Evolutionary conservation across 495 filamentous ascomycete genomes (phyloP).

Genomic region (Haplographium delicatum): DNA sequence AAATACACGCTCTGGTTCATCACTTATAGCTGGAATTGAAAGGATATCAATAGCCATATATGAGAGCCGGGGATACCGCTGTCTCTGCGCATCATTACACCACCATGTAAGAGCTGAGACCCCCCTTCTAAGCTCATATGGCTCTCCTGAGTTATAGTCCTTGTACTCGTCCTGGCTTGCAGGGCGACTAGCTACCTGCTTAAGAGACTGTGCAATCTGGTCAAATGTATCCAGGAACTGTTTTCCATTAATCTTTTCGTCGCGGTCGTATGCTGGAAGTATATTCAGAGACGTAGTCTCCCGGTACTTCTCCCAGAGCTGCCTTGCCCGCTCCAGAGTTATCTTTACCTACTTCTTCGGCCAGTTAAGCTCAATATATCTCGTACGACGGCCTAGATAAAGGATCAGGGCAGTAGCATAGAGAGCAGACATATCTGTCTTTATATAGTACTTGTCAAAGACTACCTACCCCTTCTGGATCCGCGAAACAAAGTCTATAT

Average conservation of each 20-base stretch:
- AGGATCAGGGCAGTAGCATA: background rate
- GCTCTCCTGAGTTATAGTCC: background rate
- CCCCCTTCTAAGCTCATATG: background rate
- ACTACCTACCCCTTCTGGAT: background rate
- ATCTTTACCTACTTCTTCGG: background rate
- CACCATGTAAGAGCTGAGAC: background rate
- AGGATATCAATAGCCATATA: background rate
- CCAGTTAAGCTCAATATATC: background rate
- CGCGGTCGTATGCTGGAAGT: background rate
- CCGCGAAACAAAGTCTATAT: background rate
- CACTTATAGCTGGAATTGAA: background rate
- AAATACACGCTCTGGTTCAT: background rate
- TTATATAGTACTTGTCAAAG: background rate
- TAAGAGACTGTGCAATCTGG: background rate
- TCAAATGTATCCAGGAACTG: background rate
- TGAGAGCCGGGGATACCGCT: background rate
- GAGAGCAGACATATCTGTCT: background rate
- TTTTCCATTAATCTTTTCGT: background rate
- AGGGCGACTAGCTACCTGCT: background rate
- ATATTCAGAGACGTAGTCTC: background rate
- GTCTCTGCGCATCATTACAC: background rate
- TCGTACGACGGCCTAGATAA: background rate
- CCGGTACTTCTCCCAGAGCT: conserved; percentile 1
- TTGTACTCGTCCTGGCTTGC: background rate
- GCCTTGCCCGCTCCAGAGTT: background rate